Conservation (phyloP, 164 flowering plant species). For the Cinnamomum micranthum region DNA sequence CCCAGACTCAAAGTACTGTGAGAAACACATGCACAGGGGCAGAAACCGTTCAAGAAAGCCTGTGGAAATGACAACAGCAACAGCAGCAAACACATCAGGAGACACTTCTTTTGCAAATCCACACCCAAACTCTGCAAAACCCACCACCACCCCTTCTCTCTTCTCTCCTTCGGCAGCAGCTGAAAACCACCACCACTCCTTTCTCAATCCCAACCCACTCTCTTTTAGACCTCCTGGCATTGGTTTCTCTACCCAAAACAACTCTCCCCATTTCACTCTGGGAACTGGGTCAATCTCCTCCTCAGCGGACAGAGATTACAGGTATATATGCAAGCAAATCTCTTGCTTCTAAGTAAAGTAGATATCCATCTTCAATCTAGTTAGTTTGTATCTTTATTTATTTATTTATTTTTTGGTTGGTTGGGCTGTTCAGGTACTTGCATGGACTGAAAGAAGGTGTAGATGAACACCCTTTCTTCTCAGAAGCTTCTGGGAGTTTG, state of each 20-base stretch:
- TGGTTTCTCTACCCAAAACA: slow-evolving; percentile 20
- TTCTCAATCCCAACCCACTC: slow-evolving; percentile 19
- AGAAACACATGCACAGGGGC: slow-evolving; percentile 69
- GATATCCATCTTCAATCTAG: background rate
- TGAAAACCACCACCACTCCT: slow-evolving; percentile 7
- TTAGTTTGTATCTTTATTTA: background rate
- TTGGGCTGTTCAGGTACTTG: slow-evolving; percentile 19
- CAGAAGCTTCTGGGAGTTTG: slow-evolving; percentile 25
- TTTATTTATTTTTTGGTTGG: too few species aligned
- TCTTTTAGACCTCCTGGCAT: slow-evolving; percentile 22
- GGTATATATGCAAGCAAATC: slow-evolving; percentile 15
- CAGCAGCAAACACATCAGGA: slow-evolving; percentile 13
- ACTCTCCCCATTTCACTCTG: slow-evolving; percentile 19
- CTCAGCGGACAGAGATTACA: slow-evolving; percentile 29
- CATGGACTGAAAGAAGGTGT: slow-evolving; percentile 28
- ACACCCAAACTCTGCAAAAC: background rate
- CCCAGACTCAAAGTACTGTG: slow-evolving; percentile 67
- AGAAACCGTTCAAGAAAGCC: slow-evolving; percentile 70
- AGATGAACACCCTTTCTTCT: slow-evolving; percentile 33
- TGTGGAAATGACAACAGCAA: slow-evolving; percentile 32
- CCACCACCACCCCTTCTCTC: slow-evolving; percentile 13
- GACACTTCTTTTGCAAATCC: background rate
- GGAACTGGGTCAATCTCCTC: slow-evolving; percentile 27
- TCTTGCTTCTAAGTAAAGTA: background rate
- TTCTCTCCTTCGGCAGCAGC: slow-evolving; percentile 9